These are phyloP conservation scores for Talaromyces proteolyticus DNA, from an alignment of 495 filamentous ascomycete species.

Conservation along the genomic window DNA sequence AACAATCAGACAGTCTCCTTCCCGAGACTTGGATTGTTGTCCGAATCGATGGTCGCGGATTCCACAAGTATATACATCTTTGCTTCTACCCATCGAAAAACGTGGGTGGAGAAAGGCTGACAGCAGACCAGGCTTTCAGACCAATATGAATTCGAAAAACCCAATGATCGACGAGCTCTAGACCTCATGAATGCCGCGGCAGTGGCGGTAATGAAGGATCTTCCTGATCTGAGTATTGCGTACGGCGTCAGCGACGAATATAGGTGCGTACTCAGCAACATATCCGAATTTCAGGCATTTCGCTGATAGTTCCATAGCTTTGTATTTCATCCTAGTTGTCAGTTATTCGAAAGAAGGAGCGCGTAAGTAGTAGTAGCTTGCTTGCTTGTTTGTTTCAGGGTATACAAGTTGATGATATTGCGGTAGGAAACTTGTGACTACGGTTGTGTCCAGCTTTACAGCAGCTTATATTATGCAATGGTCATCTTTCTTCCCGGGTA, in stretches of 20 bases:
- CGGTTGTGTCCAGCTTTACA: slow-evolving; percentile 89
- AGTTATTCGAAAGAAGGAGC: slow-evolving; percentile 79
- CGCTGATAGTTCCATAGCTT: too few relatives aligned
- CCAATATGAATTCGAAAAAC: slow-evolving; percentile 82
- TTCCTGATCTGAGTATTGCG: slow-evolving; percentile 78
- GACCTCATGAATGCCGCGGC: slow-evolving; percentile 95
- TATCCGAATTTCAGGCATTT: too few relatives aligned
- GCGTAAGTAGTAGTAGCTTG: slow-evolving; percentile 49
- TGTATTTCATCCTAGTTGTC: slow-evolving; percentile 73
- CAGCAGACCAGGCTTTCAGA: slow-evolving; percentile 55
- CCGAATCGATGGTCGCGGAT: slow-evolving; percentile 85
- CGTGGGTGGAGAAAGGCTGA: not conserved
- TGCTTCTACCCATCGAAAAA: not conserved
- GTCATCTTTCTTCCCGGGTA: slow-evolving; percentile 64
- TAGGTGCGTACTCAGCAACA: slow-evolving; percentile 44
- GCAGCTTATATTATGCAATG: slow-evolving; percentile 82
- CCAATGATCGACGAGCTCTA: slow-evolving; percentile 82
- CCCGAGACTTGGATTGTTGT: slow-evolving; percentile 93
- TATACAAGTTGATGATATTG: not conserved
- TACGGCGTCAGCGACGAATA: slow-evolving; percentile 95
- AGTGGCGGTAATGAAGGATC: slow-evolving; percentile 70
- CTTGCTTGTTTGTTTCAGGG: not conserved
- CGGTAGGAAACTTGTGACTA: slow-evolving; percentile 77
- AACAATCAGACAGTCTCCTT: slow-evolving; percentile 71
- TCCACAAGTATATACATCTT: slow-evolving; percentile 66